Evolutionary conservation across 2,329 filamentous ascomycete species (phyloP), one percentile per base, ranked within the genome.

Genomic region (Xylariaceae sp.): DNA sequence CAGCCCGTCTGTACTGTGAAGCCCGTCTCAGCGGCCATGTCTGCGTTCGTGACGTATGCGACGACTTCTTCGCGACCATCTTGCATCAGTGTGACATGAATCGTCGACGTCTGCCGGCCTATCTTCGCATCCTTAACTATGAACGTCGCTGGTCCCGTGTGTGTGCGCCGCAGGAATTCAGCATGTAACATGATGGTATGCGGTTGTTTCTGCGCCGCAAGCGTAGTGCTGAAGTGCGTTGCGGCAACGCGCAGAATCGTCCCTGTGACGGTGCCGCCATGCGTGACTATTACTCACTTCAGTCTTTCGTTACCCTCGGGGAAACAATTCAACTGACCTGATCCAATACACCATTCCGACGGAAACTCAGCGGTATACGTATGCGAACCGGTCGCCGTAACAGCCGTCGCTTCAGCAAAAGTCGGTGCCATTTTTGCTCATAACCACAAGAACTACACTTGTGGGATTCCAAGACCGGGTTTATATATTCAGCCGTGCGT

Each of bases 211-310:
- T 70, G 69, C 5, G 66, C 59, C 45, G 64, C 63, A 9, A 74
- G 67, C n/a, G 69, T 70, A 4, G 68, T 70, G 56, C 64, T 45
- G 52, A 74, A 71, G 55, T 74, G 70, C 15, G 65, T 59, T 8
- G 67, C 59, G 3, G 72, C 69, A 35, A 85, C 82, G 56, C 79
- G 78, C 62, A 88, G 78, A 62, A 90, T 79, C 53, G 82, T 77
- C 0, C 84, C 79, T 8, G 86, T 86, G 13, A 88, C 82, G 67
- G 87, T 88, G 59, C 88, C 88, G 55, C 88, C 88, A 71, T 90
- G 86, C 4, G 87, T 87, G 10, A 90, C 88, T 87, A 68, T 42
- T n/a, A 13, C 3, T 6, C 37, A 18, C 2, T 48, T 61, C 52
- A 59, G 57, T 17, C 13, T 42, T 47, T 30, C 5, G 39, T 7